Base-by-base conservation (phyloP, 345 rosid genomes). In the Brassica juncea region DNA sequence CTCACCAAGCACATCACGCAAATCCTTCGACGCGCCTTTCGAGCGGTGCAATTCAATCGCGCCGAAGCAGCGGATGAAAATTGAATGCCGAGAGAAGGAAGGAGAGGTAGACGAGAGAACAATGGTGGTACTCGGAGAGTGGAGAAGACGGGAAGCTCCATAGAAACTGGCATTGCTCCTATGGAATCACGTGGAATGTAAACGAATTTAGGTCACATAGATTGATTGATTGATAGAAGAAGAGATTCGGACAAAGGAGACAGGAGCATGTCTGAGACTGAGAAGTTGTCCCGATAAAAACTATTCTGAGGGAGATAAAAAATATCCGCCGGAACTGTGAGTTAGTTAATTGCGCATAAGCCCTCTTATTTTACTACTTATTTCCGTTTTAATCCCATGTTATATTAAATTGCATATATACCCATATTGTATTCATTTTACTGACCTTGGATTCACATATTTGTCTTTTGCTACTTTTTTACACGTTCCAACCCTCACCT, bases 121-220 rank as follows among this genome's bases (percentile, higher is more conserved):
- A 58, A 15, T 10, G 72, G 82, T 10, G 72, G 82, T 28, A 14
- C 34, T 47, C 57, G 80, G 57, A 77, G 84, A 66, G 76, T 80
- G 34, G 82, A 74, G 55, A 79, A 80, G 64, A 82, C 59, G n/a
- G 90, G 55, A 64, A 83, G 76, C 47, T 81, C 82, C 80, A 84
- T 44, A 23, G 82, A 73, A 72, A 79, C 34, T 21, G 76, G 8
- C 86, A 83, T 83, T 19, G 47, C 35, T 58, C 64, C 23, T 42
- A 67, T 1, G 8, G 19, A 73, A 32, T 67, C 74, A 66, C 52
- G 73, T 42, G 21, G 5, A 6, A 31, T 19, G 4, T 12, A 30
- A 4, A 28, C 1, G 0, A 14, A 16, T 32, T 16, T 7, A 23
- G 8, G 59, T 77, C 39, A 77, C 3, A 8, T 39, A 44, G 49